Percentiles rank a stretch among this genome's conserved stretches.
phyloP scores from a whole-genome alignment of 129 eudicot species.

The Ambrosia artemisiifolia region DNA sequence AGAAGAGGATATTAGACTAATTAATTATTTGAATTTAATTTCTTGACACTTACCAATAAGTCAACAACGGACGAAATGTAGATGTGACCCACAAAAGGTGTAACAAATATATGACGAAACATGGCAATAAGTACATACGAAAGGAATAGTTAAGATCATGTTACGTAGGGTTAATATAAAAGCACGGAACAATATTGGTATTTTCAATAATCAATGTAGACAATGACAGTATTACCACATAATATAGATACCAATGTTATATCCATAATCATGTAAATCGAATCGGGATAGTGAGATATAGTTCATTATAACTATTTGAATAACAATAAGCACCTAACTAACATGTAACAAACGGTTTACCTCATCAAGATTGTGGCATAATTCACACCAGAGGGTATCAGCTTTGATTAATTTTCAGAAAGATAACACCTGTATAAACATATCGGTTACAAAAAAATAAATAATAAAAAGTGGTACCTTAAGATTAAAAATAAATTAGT shows the following conservation, averaged over 20 bases:
- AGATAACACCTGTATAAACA: neutral
- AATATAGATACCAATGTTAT: neutral
- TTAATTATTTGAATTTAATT: constrained; percentile 1
- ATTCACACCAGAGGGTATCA: neutral
- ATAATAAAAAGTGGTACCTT: neutral
- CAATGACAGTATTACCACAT: neutral
- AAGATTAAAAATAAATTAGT: neutral
- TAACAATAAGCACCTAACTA: neutral
- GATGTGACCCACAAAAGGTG: neutral
- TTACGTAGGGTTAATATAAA: neutral
- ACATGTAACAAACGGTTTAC: constrained; percentile 7
- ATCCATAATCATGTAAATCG: neutral
- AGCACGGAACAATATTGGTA: neutral
- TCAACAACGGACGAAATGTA: neutral
- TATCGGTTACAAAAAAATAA: neutral
- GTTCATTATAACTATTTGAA: neutral
- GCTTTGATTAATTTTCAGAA: neutral
- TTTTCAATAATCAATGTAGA: neutral
- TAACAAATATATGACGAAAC: constrained; percentile 3
- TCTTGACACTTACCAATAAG: constrained; percentile 3
- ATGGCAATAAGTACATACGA: neutral
- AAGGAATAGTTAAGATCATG: neutral
- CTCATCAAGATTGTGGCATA: neutral
- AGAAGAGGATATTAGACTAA: neutral
- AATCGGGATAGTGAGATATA: neutral